A percentile compares a stretch with the other conserved stretches of the same genome.
phyloP scores from a whole-genome alignment of 2,329 filamentous ascomycete species.

The Verticillium dahliae region DNA sequence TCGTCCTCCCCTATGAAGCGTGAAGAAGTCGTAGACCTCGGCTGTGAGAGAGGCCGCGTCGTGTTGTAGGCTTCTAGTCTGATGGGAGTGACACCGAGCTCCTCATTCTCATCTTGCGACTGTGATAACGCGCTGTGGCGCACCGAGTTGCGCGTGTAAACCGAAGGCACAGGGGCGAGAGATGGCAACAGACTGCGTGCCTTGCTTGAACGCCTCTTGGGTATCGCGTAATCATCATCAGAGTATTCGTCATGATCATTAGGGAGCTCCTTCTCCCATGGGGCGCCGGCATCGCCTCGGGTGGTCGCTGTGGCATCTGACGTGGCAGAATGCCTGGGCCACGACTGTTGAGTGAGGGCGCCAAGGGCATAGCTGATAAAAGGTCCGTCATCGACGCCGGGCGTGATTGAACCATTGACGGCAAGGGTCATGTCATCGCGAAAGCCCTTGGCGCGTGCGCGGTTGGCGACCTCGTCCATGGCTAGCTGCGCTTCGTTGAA shows the following conservation, averaged over 20 bases:
- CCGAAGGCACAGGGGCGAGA: neutral
- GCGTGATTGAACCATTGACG: conserved; percentile 51
- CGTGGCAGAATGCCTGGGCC: conserved; percentile 44
- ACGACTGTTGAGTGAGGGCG: conserved; percentile 70
- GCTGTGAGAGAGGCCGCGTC: neutral
- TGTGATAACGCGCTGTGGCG: neutral
- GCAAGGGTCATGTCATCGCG: conserved; percentile 46
- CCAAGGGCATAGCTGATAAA: conserved; percentile 89
- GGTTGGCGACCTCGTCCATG: conserved; percentile 15
- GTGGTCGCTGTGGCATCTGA: conserved; percentile 15
- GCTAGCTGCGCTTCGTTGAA: conserved; percentile 30
- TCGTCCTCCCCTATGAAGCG: neutral
- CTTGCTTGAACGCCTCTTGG: neutral
- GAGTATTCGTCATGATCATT: neutral
- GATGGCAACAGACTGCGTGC: neutral
- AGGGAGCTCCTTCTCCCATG: neutral
- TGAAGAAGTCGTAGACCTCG: neutral
- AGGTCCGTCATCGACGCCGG: conserved; percentile 75
- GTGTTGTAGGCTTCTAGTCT: conserved; percentile 1
- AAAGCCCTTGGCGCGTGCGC: conserved; percentile 23
- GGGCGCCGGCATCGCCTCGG: neutral
- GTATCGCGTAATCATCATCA: neutral
- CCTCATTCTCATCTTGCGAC: neutral
- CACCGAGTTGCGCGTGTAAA: neutral
- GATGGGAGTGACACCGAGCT: neutral